Evolutionary conservation across 2,329 filamentous ascomycete genomes (phyloP), one percentile per base, ranked within the genome.

Genomic region (Cercospora sesami): DNA sequence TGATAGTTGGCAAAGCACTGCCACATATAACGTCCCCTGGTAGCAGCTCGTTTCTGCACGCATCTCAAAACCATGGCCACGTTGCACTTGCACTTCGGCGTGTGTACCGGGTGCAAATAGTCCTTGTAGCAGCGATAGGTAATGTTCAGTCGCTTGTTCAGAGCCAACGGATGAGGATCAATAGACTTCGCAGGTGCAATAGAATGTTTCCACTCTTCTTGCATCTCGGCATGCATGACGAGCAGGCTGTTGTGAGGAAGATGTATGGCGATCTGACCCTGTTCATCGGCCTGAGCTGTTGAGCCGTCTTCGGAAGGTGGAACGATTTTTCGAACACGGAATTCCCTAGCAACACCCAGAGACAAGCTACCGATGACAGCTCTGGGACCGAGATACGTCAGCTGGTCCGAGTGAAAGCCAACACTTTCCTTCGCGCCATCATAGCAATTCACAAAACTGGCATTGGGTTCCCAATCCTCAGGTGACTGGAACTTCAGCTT

Each of bases 211-310:
- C 93, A 98, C 76, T 91, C 90, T 77, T 98, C 94, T 77, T 98
- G 94, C 92, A 97, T 98, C 77, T 96, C 93, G 0, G 94, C 94
- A 76, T 98, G 94, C 95, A 99, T 98, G 9, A 98, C 85, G 0
- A 99, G 85, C 0, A 98, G 85, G 0, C 92, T 96, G 78, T 98
- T 98, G 79, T 98, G 95, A 0, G 94, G 94, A 0, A 98, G 87
- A 74, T 97, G 93, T 53, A 98, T 95, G 0, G 93, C 89, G 67
- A 98, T 94, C 77, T 97, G 94, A 4, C 94, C 94, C 75, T 91
- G 88, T 0, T 86, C 84, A 71, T 95, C 90, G 1, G 86, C 82
- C 36, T 59, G 53, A 12, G 76, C 76, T 9, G 76, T 76, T 63
- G 80, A 73, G 16, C 68, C 75, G 31, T 82, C 81, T 64, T 81